These are phyloP conservation scores for Stipa capillata DNA, from an alignment of 176 grass and related monocot species.

Conservation along the genomic window DNA sequence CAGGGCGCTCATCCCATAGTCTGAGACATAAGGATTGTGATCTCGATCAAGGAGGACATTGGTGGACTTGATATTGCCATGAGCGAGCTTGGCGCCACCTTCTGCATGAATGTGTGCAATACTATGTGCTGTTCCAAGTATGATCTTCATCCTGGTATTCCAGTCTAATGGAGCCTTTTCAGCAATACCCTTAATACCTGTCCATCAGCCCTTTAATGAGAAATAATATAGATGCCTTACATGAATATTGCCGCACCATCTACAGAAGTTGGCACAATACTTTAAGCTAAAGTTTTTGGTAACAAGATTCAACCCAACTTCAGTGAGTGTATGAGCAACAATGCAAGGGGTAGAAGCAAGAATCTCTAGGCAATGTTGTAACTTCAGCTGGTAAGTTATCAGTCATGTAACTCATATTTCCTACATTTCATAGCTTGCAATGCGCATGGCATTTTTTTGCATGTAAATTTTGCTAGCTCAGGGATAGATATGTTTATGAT, in stretches of 20 bases:
- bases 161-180: slow-evolving; percentile 69
- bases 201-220: slow-evolving; percentile 24
- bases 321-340: neutral
- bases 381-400: neutral
- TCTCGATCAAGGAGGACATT: slow-evolving; percentile 80
- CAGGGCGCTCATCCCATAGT: slow-evolving; percentile 61
- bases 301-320: neutral
- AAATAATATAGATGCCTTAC: neutral
- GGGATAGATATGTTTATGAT: neutral
- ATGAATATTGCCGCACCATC: neutral
- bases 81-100: slow-evolving; percentile 70
- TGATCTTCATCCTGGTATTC: slow-evolving; percentile 79
- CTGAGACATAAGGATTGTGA: slow-evolving; percentile 61
- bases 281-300: neutral
- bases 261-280: neutral
- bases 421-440: neutral
- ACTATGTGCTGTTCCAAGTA: slow-evolving; percentile 60
- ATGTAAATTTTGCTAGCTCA: slow-evolving; percentile 5
- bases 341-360: neutral
- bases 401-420: neutral
- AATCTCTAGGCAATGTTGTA: neutral
- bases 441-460: neutral
- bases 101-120: slow-evolving; percentile 75
- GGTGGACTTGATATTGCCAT: slow-evolving; percentile 94
- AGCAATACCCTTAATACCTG: slow-evolving; percentile 53